A percentile compares a stretch with the other conserved stretches of the same genome.
Evolutionary conservation across 495 filamentous ascomycete genomes (phyloP).

Genomic region (Penicillium canariense): DNA sequence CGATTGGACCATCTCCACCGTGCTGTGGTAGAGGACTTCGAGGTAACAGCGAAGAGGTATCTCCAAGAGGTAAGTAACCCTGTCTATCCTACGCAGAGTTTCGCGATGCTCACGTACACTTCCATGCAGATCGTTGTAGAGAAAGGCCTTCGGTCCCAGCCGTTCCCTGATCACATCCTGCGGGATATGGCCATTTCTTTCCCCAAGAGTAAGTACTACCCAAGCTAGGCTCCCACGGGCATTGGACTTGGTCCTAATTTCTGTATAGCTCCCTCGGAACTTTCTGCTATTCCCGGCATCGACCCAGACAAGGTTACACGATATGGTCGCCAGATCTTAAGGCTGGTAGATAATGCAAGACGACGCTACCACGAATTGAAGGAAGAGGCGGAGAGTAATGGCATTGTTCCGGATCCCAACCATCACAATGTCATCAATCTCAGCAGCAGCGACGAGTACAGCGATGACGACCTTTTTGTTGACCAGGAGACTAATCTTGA

Average conservation of each 20-base stretch:
- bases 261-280: slow-evolving; percentile 40
- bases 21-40: slow-evolving; percentile 64
- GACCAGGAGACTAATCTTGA: slow-evolving; percentile 40
- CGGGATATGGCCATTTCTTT: slow-evolving; percentile 82
- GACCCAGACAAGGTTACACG: slow-evolving; percentile 64
- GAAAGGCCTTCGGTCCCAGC: slow-evolving; percentile 57
- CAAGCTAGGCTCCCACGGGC: background rate
- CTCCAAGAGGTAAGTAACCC: slow-evolving; percentile 54
- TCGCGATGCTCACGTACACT: slow-evolving; percentile 15
- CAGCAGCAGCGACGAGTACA: slow-evolving; percentile 61
- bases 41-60: slow-evolving; percentile 58
- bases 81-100: background rate
- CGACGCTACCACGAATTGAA: slow-evolving; percentile 60
- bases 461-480: slow-evolving; percentile 44
- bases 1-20: slow-evolving; percentile 59
- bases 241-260: slow-evolving; percentile 6
- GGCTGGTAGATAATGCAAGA: slow-evolving; percentile 57
- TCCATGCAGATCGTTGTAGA: slow-evolving; percentile 55
- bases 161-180: slow-evolving; percentile 75
- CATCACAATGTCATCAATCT: slow-evolving; percentile 67
- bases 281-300: slow-evolving; percentile 67
- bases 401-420: slow-evolving; percentile 53
- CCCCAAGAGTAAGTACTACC: slow-evolving; percentile 53
- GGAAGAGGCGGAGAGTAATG: slow-evolving; percentile 42
- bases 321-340: slow-evolving; percentile 67